Evolutionary conservation across 495 filamentous ascomycete genomes (phyloP).

Genomic region (Podospora pseudopauciseta): DNA sequence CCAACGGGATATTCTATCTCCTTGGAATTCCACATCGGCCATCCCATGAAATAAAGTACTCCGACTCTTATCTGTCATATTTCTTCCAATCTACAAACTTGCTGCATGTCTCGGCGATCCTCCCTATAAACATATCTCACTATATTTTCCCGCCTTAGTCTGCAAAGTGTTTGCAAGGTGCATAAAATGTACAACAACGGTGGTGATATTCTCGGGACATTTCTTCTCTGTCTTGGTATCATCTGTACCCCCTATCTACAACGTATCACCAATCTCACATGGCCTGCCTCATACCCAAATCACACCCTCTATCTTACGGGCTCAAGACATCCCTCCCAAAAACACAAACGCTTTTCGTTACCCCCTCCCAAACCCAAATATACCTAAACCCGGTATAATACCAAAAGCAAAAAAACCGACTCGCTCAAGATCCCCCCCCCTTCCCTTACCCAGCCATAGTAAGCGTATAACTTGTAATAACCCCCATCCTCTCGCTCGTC

Average conservation of each 20-base stretch:
- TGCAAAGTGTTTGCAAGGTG: too few species aligned
- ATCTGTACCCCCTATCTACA: not conserved
- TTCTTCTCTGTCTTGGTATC: not conserved
- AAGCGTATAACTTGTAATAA: constrained; percentile 64
- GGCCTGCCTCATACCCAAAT: not conserved
- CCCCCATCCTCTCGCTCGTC: constrained; percentile 84
- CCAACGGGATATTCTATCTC: too few species aligned
- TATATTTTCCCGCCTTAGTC: too few species aligned
- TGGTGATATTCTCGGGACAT: not conserved
- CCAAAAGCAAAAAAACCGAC: not conserved
- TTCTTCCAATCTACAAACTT: too few species aligned
- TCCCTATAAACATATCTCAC: too few species aligned
- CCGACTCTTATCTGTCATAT: too few species aligned
- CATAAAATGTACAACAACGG: too few species aligned
- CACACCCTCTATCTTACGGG: not conserved
- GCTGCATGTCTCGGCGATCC: too few species aligned
- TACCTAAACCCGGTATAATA: not conserved
- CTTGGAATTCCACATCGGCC: too few species aligned
- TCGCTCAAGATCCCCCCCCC: constrained; percentile 2
- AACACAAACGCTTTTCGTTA: constrained; percentile 1
- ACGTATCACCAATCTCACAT: not conserved
- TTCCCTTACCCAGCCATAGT: constrained; percentile 34
- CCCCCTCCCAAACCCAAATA: not conserved
- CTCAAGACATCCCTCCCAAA: not conserved
- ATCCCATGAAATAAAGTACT: too few species aligned